Evolutionary conservation across 2,329 filamentous ascomycete species (phyloP), one percentile per base, ranked within the genome.

Genomic region (Diaporthe sp.): DNA sequence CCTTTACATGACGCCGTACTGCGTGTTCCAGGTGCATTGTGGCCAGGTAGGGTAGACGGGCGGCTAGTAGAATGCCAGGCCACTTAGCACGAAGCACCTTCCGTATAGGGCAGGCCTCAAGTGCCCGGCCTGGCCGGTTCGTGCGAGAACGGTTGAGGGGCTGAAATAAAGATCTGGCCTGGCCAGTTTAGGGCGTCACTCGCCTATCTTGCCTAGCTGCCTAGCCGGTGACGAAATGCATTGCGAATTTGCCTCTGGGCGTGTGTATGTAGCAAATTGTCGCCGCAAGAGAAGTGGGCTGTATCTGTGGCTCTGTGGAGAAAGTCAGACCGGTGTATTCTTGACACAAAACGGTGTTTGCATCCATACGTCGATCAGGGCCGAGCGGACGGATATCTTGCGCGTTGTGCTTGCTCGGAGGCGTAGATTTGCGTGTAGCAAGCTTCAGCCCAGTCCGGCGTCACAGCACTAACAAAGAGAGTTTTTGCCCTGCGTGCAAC

Each of bases 401-500:
- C 34, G 49, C 34, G 65, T 39, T 15, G n/a, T 28, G 17, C 65
- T 22, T 31, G 49, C 22, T 53, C 31, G 13, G 65, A 53, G 65
- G 46, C 46, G 65, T 53, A 53, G 25, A 31, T 53, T 65, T 53
- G 58, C 22, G n/a, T 55, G 37, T 61, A 37, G 70, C 58, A 73
- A 51, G 70, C 46, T 73, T 53, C 65, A 51, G 65, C 65, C 65
- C 71, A 65, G 71, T 37, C 22, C 25, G 58, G 22, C 51, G 44
- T 51, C 58, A 57, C 46, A 44, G 51, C 58, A 37, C 71, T 51
- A 65, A 39, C 39, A 28, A 57, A 55, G 65, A 70, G 49, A 49
- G 46, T 71, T 46, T 49, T 51, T 68, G 75, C 73, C 75, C 59
- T 75, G 75, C 68, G 70, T 76, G 59, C 62, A 74, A 73, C 75